Evolutionary conservation across 2,329 filamentous ascomycete genomes (phyloP), one percentile per base, ranked within the genome.

Genomic region (Hymenoscyphus repandus): DNA sequence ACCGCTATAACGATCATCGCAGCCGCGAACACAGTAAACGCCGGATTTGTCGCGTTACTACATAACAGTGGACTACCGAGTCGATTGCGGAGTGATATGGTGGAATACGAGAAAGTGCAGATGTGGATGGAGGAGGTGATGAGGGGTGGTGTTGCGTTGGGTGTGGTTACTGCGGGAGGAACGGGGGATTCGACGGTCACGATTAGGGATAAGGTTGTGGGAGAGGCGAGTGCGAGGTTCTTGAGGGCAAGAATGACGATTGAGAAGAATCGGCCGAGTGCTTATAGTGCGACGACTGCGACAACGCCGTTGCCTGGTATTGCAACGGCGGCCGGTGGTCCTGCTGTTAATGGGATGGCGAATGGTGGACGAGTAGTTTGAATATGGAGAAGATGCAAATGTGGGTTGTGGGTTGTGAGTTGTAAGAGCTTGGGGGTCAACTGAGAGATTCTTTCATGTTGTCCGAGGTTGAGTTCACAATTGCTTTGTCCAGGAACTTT

Each of bases 11-110:
- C 55, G 22, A 51, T 59, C n/a, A 48, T 59, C 4, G 57, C 57
- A 2, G 57, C 57, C 12, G 53, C 53, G 2, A 59, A 57, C 22
- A 59, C 57, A 2, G 53, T 59, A 4, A 59, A 56, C 39, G 57
- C 57, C 10, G 57, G 57, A 7, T 13, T 58, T 17, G 45, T 54
- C 5, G 57, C 55, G 9, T 43, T 59, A 37, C 36, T 57, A 5
- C 57, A 59, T 44, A 57, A 57, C 33, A 53, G 48, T n/a, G 57
- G 57, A 11, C 18, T 58, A 13, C 40, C 57, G 1, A 43, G 22
- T 27, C 34, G 57, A 27, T 33, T 59, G 11, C 30, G 55, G 10
- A 56, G 50, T 45, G 55, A 59, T 40, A 53, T 51, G 53, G 52
- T 51, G 30, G 53, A 56, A 33, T 59, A 54, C 32, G 49, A 52